phyloP scores from a whole-genome alignment of 371 early-diverging fungal species.

The Catenaria anguillulae region DNA sequence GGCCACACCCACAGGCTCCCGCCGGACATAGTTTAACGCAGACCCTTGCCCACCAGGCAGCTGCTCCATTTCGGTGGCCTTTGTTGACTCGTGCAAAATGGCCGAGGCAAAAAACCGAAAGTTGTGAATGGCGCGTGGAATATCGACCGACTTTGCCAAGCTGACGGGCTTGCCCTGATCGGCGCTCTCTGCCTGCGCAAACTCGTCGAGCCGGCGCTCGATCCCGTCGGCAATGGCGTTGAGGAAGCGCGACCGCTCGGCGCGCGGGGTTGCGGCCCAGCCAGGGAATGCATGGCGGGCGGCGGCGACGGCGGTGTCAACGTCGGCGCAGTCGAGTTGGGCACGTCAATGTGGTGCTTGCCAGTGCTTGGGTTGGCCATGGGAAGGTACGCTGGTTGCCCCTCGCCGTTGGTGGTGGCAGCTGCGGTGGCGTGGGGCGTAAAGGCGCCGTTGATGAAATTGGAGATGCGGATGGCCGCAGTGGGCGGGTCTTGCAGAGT shows the following conservation, averaged over 20 bases:
- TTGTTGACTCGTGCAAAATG: conserved; percentile 18
- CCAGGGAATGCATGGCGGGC: conserved; percentile 42
- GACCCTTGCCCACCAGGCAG: conserved; percentile 1
- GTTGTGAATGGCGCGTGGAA: conserved; percentile 46
- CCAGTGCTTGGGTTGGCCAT: conserved; percentile 45
- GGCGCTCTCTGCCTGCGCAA: conserved; percentile 34
- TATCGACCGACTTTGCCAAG: conserved; percentile 42
- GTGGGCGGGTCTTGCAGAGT: too few relatives aligned
- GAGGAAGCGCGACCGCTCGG: conserved; percentile 31
- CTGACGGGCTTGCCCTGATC: conserved; percentile 53
- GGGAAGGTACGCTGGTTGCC: conserved; percentile 41
- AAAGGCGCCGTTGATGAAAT: conserved; percentile 46
- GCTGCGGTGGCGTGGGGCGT: conserved; percentile 20
- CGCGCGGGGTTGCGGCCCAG: conserved; percentile 39
- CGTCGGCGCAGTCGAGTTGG: conserved; percentile 44
- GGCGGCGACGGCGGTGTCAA: conserved; percentile 47
- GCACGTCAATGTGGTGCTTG: conserved; percentile 18
- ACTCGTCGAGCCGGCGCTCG: conserved; percentile 28
- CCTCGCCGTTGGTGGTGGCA: too few relatives aligned
- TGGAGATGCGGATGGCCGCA: too few relatives aligned
- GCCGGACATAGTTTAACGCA: conserved; percentile 27
- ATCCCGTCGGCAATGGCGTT: conserved; percentile 44
- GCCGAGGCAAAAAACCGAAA: conserved; percentile 53
- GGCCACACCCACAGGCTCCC: conserved; percentile 48
- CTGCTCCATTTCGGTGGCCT: conserved; percentile 4